phyloP scores from a whole-genome alignment of 768 basidiomycete genomes.

The Leccinum aurantiacum region DNA sequence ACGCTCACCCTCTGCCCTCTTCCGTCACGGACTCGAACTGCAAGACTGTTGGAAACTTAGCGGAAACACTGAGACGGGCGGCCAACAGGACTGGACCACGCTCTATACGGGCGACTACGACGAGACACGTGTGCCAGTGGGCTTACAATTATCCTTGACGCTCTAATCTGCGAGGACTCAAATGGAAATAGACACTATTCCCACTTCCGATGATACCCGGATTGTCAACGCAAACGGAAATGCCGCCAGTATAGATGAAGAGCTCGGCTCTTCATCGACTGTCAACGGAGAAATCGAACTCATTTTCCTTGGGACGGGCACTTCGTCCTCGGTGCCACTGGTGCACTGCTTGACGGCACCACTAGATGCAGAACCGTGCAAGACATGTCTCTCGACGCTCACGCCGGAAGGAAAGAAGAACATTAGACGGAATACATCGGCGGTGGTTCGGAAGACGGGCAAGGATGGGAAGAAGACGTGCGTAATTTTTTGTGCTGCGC shows the following conservation, averaged over 20 bases:
- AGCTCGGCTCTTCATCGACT: not conserved
- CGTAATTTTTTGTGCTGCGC: slow-evolving; percentile 22
- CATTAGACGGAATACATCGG: slow-evolving; percentile 79
- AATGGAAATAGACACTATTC: slow-evolving; percentile 1
- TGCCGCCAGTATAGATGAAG: not conserved
- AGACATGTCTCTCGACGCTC: slow-evolving; percentile 67
- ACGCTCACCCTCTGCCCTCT: not conserved
- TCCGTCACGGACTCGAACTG: not conserved
- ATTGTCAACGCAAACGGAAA: not conserved
- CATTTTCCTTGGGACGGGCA: slow-evolving; percentile 83
- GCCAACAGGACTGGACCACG: not conserved
- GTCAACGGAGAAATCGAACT: slow-evolving; percentile 46
- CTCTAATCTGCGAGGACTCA: not conserved
- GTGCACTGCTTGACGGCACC: slow-evolving; percentile 75
- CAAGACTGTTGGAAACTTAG: not conserved
- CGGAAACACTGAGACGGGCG: not conserved
- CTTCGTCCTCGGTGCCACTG: slow-evolving; percentile 70
- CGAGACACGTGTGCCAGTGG: not conserved
- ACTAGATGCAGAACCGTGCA: slow-evolving; percentile 48
- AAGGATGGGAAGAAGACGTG: slow-evolving; percentile 48
- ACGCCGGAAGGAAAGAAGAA: slow-evolving; percentile 78
- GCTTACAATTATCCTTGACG: not conserved
- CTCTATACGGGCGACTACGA: not conserved
- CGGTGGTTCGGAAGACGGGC: slow-evolving; percentile 51
- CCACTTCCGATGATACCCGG: slow-evolving; percentile 2